These are phyloP conservation scores for Parathielavia appendiculata DNA, from an alignment of 495 filamentous ascomycete species.

Conservation along the genomic window DNA sequence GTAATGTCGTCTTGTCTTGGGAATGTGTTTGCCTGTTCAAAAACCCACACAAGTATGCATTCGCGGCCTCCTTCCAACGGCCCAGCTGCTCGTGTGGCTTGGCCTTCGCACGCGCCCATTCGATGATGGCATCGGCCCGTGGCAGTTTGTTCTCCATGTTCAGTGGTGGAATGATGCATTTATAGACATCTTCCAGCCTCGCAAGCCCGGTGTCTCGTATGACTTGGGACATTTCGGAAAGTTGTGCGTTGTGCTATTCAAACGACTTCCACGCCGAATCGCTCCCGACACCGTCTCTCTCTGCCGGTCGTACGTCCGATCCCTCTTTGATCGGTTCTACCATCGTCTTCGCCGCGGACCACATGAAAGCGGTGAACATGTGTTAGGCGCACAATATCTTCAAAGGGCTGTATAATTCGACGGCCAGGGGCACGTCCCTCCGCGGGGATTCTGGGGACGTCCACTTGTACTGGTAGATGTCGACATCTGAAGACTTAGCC, in stretches of 20 bases:
- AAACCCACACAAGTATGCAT: neutral
- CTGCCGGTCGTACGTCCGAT: neutral
- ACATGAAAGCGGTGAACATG: neutral
- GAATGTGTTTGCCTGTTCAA: neutral
- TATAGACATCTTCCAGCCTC: neutral
- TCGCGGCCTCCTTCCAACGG: neutral
- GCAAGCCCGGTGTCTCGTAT: neutral
- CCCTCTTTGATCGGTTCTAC: neutral
- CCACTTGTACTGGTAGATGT: no score
- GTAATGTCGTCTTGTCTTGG: neutral
- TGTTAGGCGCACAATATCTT: neutral
- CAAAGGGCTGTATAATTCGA: neutral
- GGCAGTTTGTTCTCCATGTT: neutral
- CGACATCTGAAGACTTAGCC: no score
- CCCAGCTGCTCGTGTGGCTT: neutral
- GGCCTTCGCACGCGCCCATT: neutral
- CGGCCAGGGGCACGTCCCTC: neutral
- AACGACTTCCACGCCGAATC: neutral
- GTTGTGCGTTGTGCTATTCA: neutral
- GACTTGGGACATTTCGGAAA: neutral
- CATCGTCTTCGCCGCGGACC: neutral
- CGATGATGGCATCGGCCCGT: neutral
- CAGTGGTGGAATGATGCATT: slow-evolving; percentile 2
- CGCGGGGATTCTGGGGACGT: no score
- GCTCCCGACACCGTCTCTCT: neutral